These are phyloP conservation scores for Fraxinus ornus DNA, from an alignment of 305 asterid species.

Conservation along the genomic window DNA sequence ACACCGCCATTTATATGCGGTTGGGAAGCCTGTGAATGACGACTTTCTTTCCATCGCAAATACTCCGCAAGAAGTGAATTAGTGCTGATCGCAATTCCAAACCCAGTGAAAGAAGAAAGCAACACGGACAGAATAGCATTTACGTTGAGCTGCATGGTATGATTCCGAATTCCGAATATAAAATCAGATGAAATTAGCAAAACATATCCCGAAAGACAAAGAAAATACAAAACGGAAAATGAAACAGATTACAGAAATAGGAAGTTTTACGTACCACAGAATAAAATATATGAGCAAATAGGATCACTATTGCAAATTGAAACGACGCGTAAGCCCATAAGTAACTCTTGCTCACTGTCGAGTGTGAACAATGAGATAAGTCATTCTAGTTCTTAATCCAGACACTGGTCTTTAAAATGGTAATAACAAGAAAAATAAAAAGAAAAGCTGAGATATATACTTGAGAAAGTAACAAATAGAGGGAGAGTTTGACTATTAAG, in stretches of 20 bases:
- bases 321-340: slow-evolving; percentile 96
- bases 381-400: background rate
- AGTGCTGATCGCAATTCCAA: slow-evolving; percentile 90
- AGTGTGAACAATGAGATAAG: slow-evolving; percentile 40
- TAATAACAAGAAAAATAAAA: background rate
- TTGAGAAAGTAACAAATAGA: background rate
- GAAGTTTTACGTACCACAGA: slow-evolving; percentile 55
- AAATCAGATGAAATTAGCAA: background rate
- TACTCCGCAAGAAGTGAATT: slow-evolving; percentile 86
- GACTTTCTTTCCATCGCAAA: slow-evolving; percentile 79
- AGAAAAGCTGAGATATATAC: background rate
- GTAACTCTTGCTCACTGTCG: slow-evolving; percentile 86
- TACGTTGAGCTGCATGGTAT: slow-evolving; percentile 67
- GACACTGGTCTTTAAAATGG: slow-evolving; percentile 14
- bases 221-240: background rate
- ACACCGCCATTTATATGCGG: slow-evolving; percentile 22
- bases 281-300: slow-evolving; percentile 88
- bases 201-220: background rate
- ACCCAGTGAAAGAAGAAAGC: slow-evolving; percentile 95
- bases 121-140: slow-evolving; percentile 74
- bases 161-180: background rate
- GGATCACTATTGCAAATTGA: slow-evolving; percentile 91
- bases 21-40: slow-evolving; percentile 37
- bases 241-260: slow-evolving; percentile 6
- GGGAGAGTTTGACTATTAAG: background rate